Evolutionary conservation across 371 early-diverging fungal genomes (phyloP).

Genomic region (Blakeslea trispora): DNA sequence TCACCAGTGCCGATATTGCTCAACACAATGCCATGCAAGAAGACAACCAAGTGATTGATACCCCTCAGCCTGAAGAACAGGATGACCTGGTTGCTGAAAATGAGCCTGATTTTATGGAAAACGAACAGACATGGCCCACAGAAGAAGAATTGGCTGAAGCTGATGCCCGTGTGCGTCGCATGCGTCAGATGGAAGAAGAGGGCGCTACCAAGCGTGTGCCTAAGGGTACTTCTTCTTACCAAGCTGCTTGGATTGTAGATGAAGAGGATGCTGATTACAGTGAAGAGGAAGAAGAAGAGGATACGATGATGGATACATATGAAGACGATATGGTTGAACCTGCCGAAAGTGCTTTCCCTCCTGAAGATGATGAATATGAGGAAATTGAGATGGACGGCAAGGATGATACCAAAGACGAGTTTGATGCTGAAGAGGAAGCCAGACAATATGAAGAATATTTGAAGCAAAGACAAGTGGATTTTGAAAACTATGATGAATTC

Average conservation of each 20-base stretch:
- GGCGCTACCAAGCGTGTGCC: conserved; percentile 69
- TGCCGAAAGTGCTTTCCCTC: conserved; percentile 27
- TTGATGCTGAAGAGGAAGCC: conserved; percentile 51
- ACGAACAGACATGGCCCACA: conserved; percentile 98
- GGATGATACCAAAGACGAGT: conserved; percentile 43
- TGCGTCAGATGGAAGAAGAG: conserved; percentile 28
- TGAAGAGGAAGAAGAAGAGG: conserved; percentile 67
- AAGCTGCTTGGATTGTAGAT: conserved; percentile 97
- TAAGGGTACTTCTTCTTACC: conserved; percentile 94
- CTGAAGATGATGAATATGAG: conserved; percentile 74
- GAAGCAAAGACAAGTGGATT: conserved; percentile 65
- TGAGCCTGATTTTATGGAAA: conserved; percentile 85
- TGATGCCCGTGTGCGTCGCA: conserved; percentile 57
- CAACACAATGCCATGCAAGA: conserved; percentile 45
- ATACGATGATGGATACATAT: conserved; percentile 33
- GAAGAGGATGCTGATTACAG: conserved; percentile 64
- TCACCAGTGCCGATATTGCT: conserved; percentile 32
- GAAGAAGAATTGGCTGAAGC: conserved; percentile 90
- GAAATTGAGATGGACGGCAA: conserved; percentile 67
- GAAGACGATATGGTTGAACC: conserved; percentile 42
- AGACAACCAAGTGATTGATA: conserved; percentile 56
- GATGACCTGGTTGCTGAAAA: conserved; percentile 80
- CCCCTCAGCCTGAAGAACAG: conserved; percentile 66
- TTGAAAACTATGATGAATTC: conserved; percentile 79
- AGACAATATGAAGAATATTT: conserved; percentile 69